Evolutionary conservation across 2,329 filamentous ascomycete genomes (phyloP).

Genomic region (Diaporthe helianthi): DNA sequence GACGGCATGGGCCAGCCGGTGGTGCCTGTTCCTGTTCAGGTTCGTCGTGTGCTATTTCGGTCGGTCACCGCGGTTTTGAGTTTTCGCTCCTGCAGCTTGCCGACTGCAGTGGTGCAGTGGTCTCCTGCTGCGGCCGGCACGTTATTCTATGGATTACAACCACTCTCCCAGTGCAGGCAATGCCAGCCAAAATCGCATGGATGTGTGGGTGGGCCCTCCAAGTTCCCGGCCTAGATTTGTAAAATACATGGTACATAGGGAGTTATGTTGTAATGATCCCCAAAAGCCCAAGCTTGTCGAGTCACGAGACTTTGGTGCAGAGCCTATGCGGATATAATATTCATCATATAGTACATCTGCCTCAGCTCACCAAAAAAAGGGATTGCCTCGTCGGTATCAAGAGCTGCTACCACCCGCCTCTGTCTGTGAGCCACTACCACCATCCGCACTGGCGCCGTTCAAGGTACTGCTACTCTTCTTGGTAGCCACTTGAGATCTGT

Average conservation of each 20-base stretch:
- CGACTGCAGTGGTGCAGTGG: neutral
- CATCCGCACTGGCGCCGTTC: slow-evolving; percentile 29
- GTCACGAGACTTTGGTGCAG: neutral
- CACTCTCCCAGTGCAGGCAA: neutral
- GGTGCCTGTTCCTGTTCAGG: slow-evolving; percentile 18
- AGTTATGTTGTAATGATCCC: neutral
- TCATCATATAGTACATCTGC: neutral
- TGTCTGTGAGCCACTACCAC: slow-evolving; percentile 30
- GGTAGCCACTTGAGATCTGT: slow-evolving; percentile 52
- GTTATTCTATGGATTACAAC: neutral
- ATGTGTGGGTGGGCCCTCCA: neutral
- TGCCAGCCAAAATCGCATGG: neutral
- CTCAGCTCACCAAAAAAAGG: neutral
- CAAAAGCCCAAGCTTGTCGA: neutral
- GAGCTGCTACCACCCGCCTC: slow-evolving; percentile 31
- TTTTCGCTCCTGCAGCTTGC: slow-evolving; percentile 19
- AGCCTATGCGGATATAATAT: neutral
- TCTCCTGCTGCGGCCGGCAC: neutral
- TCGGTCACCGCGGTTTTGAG: slow-evolving; percentile 27
- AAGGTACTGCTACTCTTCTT: slow-evolving; percentile 45
- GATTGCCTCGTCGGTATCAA: neutral
- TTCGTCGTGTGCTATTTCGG: slow-evolving; percentile 18
- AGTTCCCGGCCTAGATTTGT: neutral
- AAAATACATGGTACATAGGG: slow-evolving; percentile 3
- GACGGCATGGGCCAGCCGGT: slow-evolving; percentile 13